Evolutionary conservation across 2,329 filamentous ascomycete genomes (phyloP), one percentile per base, ranked within the genome.

Genomic region (Cryphonectria japonica): DNA sequence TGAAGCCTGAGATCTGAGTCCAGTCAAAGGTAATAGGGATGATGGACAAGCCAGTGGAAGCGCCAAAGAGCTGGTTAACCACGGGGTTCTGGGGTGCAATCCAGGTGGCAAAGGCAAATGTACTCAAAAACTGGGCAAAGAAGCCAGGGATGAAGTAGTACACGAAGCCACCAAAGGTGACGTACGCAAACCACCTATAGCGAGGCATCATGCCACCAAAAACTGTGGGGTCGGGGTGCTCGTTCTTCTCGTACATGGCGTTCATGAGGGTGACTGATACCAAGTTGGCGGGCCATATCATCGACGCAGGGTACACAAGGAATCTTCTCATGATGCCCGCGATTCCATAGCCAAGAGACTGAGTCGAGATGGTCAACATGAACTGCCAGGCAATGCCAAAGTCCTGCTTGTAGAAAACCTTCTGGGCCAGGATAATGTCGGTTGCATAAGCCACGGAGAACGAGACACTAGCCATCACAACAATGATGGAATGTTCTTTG

Each of bases 21-120:
- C 92, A 93, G 82, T 94, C 92, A 76, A 94, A 93, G 0, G 91
- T 93, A 43, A 94, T 88, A 1, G 92, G 91, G 8, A 93, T 80
- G 39, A 94, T 76, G 0, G 89, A 92, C 3, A 94, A 74, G 0
- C 92, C 92, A 0, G 89, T 91, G 65, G 84, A 85, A 1, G 90
- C 91, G 1, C 92, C 92, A 75, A 94, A 94, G 1, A 94, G 77
- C 77, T 94, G 91, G 74, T 94, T 94, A 54, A 94, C 80, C 13
- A 92, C 81, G 0, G 88, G 83, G 71, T 88, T 93, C 66, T 93
- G 83, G 0, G 92, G 92, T 1, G 87, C 88, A 70, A 93, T 86
- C 91, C 91, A 93, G 0, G 91, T 93, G 14, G 88, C 84, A 76
- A 92, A 91, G 9, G 91, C 90, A 75, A 93, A 93, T 11, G 91